Evolutionary conservation across 345 rosid genomes (phyloP).

Genomic region (Moricandia arvensis): DNA sequence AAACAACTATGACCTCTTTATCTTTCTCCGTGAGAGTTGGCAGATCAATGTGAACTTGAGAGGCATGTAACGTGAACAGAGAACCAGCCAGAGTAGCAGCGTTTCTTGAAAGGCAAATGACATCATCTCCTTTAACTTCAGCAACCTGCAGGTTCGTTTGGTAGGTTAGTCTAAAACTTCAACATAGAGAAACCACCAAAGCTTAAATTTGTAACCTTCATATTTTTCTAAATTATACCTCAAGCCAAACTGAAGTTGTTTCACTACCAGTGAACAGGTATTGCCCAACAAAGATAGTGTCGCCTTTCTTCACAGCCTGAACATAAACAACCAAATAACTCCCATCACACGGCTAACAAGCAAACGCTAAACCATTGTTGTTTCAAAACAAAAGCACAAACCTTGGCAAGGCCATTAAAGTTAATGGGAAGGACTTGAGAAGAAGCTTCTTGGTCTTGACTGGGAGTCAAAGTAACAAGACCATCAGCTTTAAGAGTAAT

Average conservation of each 20-base stretch:
- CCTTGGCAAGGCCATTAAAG: constrained; percentile 85
- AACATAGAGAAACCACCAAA: not conserved
- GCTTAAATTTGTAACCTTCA: not conserved
- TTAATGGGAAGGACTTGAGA: constrained; percentile 87
- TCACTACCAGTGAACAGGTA: constrained; percentile 97
- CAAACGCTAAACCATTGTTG: not conserved
- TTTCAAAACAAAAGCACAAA: no score
- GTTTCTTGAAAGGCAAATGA: constrained; percentile 81
- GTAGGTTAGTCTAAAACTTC: constrained; percentile 1
- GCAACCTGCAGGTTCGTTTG: constrained; percentile 52
- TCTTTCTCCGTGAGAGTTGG: constrained; percentile 91
- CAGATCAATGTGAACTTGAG: constrained; percentile 82
- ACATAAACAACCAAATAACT: constrained; percentile 23
- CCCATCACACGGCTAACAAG: not conserved
- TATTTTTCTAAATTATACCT: constrained; percentile 47
- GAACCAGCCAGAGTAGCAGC: constrained; percentile 87
- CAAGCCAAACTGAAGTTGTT: constrained; percentile 96
- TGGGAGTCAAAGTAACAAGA: constrained; percentile 71
- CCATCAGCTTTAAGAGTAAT: constrained; percentile 79
- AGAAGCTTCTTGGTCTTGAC: constrained; percentile 74
- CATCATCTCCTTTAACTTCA: constrained; percentile 81
- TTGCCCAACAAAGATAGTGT: constrained; percentile 91
- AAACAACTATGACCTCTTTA: constrained; percentile 60
- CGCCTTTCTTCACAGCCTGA: constrained; percentile 90
- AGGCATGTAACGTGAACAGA: constrained; percentile 77